Evolutionary conservation across 2,329 filamentous ascomycete species (phyloP).

Genomic region (Penicillium polonicum): DNA sequence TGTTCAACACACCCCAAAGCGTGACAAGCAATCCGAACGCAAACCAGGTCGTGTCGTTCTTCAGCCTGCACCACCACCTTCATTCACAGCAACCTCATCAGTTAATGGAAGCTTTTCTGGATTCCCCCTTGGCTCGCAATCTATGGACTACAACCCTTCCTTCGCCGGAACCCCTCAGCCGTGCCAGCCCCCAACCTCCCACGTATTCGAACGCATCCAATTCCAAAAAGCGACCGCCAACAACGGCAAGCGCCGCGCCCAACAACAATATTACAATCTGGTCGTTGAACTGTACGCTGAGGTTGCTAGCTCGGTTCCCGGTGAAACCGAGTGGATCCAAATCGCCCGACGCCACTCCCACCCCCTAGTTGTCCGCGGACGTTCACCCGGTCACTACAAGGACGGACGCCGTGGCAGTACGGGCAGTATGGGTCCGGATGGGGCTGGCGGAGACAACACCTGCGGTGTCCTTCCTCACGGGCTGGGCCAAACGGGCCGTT

Average conservation of each 20-base stretch:
- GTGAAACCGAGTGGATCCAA: slow-evolving; percentile 62
- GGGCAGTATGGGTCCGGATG: slow-evolving; percentile 68
- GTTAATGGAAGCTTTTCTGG: slow-evolving; percentile 23
- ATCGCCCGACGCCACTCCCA: slow-evolving; percentile 71
- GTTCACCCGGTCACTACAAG: slow-evolving; percentile 78
- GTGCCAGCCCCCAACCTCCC: slow-evolving; percentile 46
- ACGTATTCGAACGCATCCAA: slow-evolving; percentile 82
- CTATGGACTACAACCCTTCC: slow-evolving; percentile 36
- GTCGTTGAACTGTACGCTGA: slow-evolving; percentile 80
- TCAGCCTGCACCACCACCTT: slow-evolving; percentile 62
- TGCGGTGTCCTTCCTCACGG: slow-evolving; percentile 31
- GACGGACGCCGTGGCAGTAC: slow-evolving; percentile 67
- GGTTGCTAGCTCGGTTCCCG: slow-evolving; percentile 47
- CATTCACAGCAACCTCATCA: slow-evolving; percentile 30
- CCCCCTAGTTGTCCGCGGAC: slow-evolving; percentile 82
- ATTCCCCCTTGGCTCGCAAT: slow-evolving; percentile 26
- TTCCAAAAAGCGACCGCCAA: slow-evolving; percentile 94
- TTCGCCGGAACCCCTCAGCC: slow-evolving; percentile 33
- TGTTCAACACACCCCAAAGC: slow-evolving; percentile 87
- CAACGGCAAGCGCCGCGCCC: slow-evolving; percentile 85
- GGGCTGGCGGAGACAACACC: slow-evolving; percentile 49
- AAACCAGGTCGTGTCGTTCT: slow-evolving; percentile 70
- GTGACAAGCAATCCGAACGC: slow-evolving; percentile 80
- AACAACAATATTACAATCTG: slow-evolving; percentile 91
- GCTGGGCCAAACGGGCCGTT: slow-evolving; percentile 31